Base-by-base conservation (phyloP, 2,329 filamentous ascomycete genomes). In the Epichloe gansuensis region DNA sequence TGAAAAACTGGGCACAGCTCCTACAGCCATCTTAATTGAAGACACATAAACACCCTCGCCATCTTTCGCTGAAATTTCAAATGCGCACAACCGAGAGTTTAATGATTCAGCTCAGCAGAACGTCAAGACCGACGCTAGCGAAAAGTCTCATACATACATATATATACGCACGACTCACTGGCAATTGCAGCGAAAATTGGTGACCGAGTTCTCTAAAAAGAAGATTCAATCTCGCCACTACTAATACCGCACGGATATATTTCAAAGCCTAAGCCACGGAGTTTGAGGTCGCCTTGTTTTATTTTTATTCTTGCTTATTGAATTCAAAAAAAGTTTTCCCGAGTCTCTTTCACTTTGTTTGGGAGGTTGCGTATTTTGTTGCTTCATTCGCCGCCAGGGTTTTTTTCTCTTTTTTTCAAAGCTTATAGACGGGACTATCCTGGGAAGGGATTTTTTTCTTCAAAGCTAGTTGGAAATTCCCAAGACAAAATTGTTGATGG, bases 1-100 rank as follows among this genome's bases (percentile, higher is more conserved):
- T 61, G 85, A 90, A 57, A 93, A 95, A 78, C 85, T 98, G 61
- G 82, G 85, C 61, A 85, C 84, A 52, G 69, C 72, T 47, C 89
- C 90, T 11, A 85, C 91, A 50, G 81, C 86, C 67, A 95, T 91
- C 44, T 81, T 98, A 39, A 80, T 98, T 57, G 84, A 81, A 59
- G 68, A 74, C 54, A 65, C 68, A 53, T 73, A 67, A 63, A 57
- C 46, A 44, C 44, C 7, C 45, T 49, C 13, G 21, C 41, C 17
- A 17, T 13, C 17, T 17, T 34, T 15, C 21, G 31, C 23, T 39
- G 6, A 17, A 6, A 4, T 13, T 21, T 44, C 21, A 17, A 12
- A 39, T 42, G 12, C 41, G 34, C 21, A 15, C 15, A 17, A 8
- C 38, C 51, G 6, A 34, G 13, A 50, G 2, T 23, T 42, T 9